Conservation (phyloP, 345 rosid genomes). For the Anastatica hierochuntica region DNA sequence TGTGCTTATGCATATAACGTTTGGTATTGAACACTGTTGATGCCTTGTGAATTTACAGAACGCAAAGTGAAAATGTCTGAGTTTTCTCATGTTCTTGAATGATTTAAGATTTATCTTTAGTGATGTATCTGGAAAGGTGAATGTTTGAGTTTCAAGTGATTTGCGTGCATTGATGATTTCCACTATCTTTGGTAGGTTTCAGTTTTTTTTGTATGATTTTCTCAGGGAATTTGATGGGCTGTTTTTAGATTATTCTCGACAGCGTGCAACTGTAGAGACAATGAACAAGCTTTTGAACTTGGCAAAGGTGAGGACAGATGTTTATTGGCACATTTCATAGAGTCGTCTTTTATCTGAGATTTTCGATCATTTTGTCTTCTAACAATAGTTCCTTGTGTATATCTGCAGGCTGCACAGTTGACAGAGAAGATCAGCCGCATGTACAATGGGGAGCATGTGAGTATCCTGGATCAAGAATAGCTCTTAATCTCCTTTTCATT, state of each 20-base stretch:
- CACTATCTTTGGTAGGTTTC: background rate
- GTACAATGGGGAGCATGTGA: slow-evolving; percentile 81
- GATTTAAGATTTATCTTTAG: background rate
- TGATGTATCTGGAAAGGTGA: background rate
- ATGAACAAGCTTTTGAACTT: slow-evolving; percentile 52
- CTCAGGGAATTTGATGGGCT: slow-evolving; percentile 71
- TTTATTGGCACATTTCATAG: background rate
- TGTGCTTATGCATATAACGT: background rate
- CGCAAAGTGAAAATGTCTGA: background rate
- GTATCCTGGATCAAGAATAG: slow-evolving; percentile 6
- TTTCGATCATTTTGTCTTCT: background rate
- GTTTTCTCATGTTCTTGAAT: background rate
- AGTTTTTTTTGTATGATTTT: slow-evolving; percentile 4
- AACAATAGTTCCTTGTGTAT: background rate
- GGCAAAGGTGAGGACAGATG: slow-evolving; percentile 54
- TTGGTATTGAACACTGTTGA: background rate
- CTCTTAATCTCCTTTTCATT: slow-evolving; percentile 3
- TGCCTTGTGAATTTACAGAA: background rate
- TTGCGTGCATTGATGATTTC: background rate
- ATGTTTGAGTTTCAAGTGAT: background rate
- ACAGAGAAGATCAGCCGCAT: slow-evolving; percentile 62
- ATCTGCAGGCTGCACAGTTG: slow-evolving; percentile 59
- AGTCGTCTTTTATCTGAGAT: background rate
- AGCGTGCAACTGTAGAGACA: slow-evolving; percentile 57
- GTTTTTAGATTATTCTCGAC: slow-evolving; percentile 70